Base-by-base conservation (phyloP, 2,329 filamentous ascomycete species). In the Ambrosiella cleistominuta region DNA sequence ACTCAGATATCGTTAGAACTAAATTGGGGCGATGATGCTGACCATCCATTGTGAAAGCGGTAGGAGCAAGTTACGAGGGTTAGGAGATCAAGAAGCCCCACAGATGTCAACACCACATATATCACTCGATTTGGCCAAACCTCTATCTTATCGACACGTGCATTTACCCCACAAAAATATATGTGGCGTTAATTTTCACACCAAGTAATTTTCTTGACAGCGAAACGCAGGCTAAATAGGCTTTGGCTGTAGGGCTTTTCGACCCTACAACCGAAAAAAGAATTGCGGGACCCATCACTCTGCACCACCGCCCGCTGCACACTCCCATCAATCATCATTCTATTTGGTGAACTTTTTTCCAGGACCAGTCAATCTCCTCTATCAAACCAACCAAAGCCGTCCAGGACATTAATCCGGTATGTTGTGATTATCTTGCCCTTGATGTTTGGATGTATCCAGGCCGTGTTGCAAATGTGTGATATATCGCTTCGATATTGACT, bases 321-420 rank as follows among this genome's bases (percentile, higher is more conserved):
- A 27, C 56, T 47, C 52, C 37, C 13, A 57, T 60, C 59, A 58
- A 58, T 54, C 56, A 60, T 58, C 59, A 58, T 55, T 58, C 59
- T 40, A 51, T 56, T 27, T 60, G 47, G 59, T 60, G 56, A 58
- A 60, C 56, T 60, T 58, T 60, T 27, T 47, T 51, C 52, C 51
- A 60, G 59, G 54, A 51, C 56, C 35, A 52, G 59, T 58, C 51
- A 42, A 57, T 54, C 59, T 60, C 59, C 47, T 3, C 59, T 60
- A 37, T 42, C 59, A 60, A 58, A 57, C 38, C 52, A 60, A 55
- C 44, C 56, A 58, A 58, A 60, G 55, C 52, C 59, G 52, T 60
- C 59, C 59, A 60, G 56, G 59, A 60, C 56, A 60, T 58, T 55
- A 57, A 60, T 56, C 56, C 51, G 59, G 59, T 60, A 60, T 54